Base-by-base conservation (phyloP, 169 alveolate species). In the Plasmodium cynomolgi region DNA sequence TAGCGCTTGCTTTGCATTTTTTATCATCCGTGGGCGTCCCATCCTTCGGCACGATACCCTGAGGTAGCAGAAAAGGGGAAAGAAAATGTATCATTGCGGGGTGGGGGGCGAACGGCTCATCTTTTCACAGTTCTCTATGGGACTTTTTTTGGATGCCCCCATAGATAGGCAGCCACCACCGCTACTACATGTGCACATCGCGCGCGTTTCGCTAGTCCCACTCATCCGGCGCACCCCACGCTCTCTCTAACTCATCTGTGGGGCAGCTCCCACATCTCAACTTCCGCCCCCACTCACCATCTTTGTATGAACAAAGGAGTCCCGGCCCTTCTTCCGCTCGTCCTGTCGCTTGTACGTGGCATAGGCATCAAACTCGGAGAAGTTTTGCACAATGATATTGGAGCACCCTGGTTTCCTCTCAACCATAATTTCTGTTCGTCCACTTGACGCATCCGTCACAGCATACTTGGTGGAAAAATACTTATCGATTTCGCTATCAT, bases 371-470 rank as follows among this genome's bases (percentile, higher is more conserved):
- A 88, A 88, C 50, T 88, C 94, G 1, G 94, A 79, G 47, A 88
- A 88, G n/a, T 88, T 88, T 73, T 88, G 94, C 39, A 88, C 94
- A 39, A 88, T 88, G 81, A 88, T 79, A 50, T 88, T 79, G 26
- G 94, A 88, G 44, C 94, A 88, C 11, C 94, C 94, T 5, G 86
- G 86, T 80, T 88, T 88, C 47, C 94, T 88, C 26, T 77, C 94
- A 23, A 88, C 94, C 94, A 88, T 88, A 79, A 88, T 88, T 88
- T 88, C 94, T 37, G 94, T 88, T 62, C 94, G 34, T 23, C 94
- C 94, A 79, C 90, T 88, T 23, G 88, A 33, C 50, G 50, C 54
- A 58, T 88, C 94, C 15, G 94, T 88, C 50, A 88, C 94, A 39
- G 86, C 88, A 79, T 88, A 88, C 23, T 88, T 88, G 9, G 94